These are phyloP conservation scores for Annulohypoxylon maeteangense DNA, from an alignment of 495 filamentous ascomycete genomes.

Conservation along the genomic window DNA sequence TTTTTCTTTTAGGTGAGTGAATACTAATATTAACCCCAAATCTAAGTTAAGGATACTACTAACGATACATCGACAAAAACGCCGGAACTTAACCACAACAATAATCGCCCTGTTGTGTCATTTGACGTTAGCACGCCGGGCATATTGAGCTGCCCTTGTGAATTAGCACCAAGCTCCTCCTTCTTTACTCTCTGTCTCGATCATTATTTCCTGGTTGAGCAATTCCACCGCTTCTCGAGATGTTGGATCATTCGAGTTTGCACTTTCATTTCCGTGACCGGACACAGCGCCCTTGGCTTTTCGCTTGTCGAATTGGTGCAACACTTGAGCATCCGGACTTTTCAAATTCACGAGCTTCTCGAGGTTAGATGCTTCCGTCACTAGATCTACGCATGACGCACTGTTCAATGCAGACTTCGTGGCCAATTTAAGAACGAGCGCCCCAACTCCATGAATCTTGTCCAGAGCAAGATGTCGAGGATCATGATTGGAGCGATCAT, in stretches of 20 bases:
- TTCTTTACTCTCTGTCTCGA: neutral
- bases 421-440: constrained; percentile 27
- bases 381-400: constrained; percentile 39
- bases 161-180: neutral
- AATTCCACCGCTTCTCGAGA: neutral
- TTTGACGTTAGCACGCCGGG: neutral
- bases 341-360: constrained; percentile 42
- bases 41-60: constrained; percentile 53
- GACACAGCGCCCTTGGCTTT: constrained; percentile 6
- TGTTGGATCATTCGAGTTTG: neutral
- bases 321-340: constrained; percentile 20
- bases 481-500: constrained; percentile 25
- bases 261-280: neutral
- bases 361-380: constrained; percentile 39
- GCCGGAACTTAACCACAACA: neutral
- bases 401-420: constrained; percentile 28
- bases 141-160: neutral
- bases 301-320: constrained; percentile 36
- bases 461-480: constrained; percentile 37
- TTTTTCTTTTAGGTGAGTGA: constrained; percentile 70
- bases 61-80: constrained; percentile 38
- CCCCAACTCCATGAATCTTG: constrained; percentile 36
- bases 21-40: constrained; percentile 9
- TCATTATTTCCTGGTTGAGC: constrained; percentile 1
- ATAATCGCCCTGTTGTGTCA: neutral